Base-by-base conservation (phyloP, 805 yeast species). In the Zygoascus ofunaensis region DNA sequence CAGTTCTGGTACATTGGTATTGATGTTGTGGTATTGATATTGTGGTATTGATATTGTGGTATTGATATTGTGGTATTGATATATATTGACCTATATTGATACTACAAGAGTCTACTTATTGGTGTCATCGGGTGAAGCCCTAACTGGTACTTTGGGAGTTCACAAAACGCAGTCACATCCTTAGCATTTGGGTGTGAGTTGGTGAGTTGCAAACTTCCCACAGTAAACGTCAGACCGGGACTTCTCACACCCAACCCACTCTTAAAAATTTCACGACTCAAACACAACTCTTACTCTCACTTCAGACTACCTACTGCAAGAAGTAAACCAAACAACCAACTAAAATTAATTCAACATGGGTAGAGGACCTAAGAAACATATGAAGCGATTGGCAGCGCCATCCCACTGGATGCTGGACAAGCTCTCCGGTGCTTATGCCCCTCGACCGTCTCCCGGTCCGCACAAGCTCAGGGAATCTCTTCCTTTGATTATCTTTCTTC, bases 381-480 rank as follows among this genome's bases (percentile, higher is more conserved):
- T 53, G 55, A 53, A 55, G 51, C 48, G 55, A 37, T 42, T 47
- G 34, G 56, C 97, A 73, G 98, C 98, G 73, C 99, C 99, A 80
- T 83, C 89, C 79, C 98, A 92, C 83, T 92, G 98, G 98, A 85
- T 92, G 94, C 86, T 92, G 79, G 98, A 94, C 94, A 92, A 92
- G 79, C 80, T 92, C 77, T 85, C 97, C 69, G 99, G 99, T 72
- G 79, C 86, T 68, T 92, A 92, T 73, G 98, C 98, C 57, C 98
- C 98, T 78, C 87, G 97, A 79, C 95, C 97, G 69, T 87, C 97
- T 56, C 82, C 95, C 63, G 98, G 98, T 79, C 98, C 98, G 71
- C 98, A 90, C 80, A 92, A 90, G 76, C 80, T 89, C 71, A 82
- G 97, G 74, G 97, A 89, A 78, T 89, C 95, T 54, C 82, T 89